Evolutionary conservation across 768 basidiomycete genomes (phyloP).

Genomic region (Lentinula sp.): DNA sequence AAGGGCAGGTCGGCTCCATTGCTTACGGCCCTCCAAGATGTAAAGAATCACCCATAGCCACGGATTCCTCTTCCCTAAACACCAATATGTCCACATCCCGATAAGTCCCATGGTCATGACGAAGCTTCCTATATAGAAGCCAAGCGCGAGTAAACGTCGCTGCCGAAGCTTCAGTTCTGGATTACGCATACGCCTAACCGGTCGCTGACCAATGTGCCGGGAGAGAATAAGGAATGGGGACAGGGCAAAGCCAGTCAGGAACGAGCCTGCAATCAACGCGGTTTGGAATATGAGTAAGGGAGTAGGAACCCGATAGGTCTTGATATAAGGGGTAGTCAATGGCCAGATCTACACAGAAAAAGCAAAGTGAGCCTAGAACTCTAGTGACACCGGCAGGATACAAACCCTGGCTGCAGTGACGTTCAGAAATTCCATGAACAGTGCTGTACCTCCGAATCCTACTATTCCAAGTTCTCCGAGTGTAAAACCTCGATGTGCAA

Average conservation of each 20-base stretch:
- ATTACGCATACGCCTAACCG: conserved; percentile 69
- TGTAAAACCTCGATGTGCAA: conserved; percentile 93
- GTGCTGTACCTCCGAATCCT: conserved; percentile 79
- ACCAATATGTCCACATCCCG: conserved; percentile 91
- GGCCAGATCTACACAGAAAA: conserved; percentile 63
- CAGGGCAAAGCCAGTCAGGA: conserved; percentile 91
- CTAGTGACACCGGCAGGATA: conserved; percentile 1
- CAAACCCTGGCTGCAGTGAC: conserved; percentile 78
- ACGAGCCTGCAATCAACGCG: conserved; percentile 86
- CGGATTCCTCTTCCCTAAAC: conserved; percentile 73
- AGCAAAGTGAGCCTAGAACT: background rate
- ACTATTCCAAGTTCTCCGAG: conserved; percentile 90
- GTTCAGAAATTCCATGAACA: conserved; percentile 83
- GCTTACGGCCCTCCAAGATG: conserved; percentile 65
- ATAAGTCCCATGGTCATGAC: conserved; percentile 78
- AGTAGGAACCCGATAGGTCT: conserved; percentile 88
- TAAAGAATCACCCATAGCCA: conserved; percentile 83
- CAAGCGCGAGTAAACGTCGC: conserved; percentile 76
- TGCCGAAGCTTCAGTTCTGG: conserved; percentile 82
- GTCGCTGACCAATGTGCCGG: conserved; percentile 84
- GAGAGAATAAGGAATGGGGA: conserved; percentile 90
- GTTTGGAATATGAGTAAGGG: conserved; percentile 90
- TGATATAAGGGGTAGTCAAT: conserved; percentile 73
- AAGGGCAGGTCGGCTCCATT: conserved; percentile 76
- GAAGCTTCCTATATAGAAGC: conserved; percentile 73